These are phyloP conservation scores for Babesia caballi DNA, from an alignment of 169 alveolate species.

Conservation along the genomic window DNA sequence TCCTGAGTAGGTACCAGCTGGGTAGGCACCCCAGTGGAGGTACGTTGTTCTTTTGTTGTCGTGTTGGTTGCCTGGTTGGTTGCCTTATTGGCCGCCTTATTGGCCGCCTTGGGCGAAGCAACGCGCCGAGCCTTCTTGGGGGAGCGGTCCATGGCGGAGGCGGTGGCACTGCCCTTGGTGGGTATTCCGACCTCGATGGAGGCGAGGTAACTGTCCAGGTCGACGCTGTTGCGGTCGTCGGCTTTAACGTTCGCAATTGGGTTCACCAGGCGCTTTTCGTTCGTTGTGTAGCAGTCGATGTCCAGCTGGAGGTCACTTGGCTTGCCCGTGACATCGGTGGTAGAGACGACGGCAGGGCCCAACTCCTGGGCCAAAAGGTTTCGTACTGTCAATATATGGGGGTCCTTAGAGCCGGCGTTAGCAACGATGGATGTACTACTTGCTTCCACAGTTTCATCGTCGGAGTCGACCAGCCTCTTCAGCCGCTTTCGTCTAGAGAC, in stretches of 20 bases:
- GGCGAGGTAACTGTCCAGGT: slow-evolving; percentile 20
- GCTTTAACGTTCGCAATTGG: neutral
- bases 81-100: neutral
- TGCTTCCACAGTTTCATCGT: slow-evolving; percentile 7
- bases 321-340: neutral
- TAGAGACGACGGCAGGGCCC: neutral
- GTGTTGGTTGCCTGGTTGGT: too few species aligned
- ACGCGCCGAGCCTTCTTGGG: neutral
- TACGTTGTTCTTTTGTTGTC: too few species aligned
- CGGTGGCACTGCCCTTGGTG: neutral
- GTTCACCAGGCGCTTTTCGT: neutral
- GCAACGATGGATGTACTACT: too few species aligned
- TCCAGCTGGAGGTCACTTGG: slow-evolving; percentile 25
- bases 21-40: neutral
- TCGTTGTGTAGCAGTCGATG: slow-evolving; percentile 28
- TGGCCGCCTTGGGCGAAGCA: neutral
- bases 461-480: slow-evolving; percentile 36
- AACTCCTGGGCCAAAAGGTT: neutral
- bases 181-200: neutral
- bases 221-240: neutral
- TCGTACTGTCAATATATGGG: neutral
- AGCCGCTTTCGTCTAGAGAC: slow-evolving; percentile 4
- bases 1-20: neutral
- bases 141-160: neutral
- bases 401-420: neutral